These are phyloP conservation scores for Marchantia paleacea DNA, from an alignment of 225 moss, liverwort and hornwort species.

Conservation along the genomic window DNA sequence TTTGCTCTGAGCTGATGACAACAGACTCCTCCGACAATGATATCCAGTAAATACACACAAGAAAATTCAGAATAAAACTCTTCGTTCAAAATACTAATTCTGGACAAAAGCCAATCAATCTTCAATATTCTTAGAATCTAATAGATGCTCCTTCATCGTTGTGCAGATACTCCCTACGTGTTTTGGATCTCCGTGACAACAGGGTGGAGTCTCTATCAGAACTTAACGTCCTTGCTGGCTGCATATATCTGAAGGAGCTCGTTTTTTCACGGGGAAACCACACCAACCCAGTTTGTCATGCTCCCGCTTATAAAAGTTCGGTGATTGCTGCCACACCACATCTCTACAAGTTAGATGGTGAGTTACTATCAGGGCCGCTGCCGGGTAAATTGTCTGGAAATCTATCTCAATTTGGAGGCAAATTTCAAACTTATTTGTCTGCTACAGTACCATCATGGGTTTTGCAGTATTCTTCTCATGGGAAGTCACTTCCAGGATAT, in stretches of 20 bases:
- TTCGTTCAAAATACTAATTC: no score
- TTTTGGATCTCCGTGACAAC: slow-evolving; percentile 80
- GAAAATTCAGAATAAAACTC: no score
- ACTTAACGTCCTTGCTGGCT: slow-evolving; percentile 60
- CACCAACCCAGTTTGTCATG: slow-evolving; percentile 61
- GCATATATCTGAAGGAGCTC: slow-evolving; percentile 52
- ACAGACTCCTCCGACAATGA: background rate
- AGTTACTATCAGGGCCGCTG: slow-evolving; percentile 12
- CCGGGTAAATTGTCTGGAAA: background rate
- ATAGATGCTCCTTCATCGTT: background rate
- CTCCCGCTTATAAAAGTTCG: slow-evolving; percentile 54
- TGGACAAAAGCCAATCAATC: no score
- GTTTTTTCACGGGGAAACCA: slow-evolving; percentile 57
- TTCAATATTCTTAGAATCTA: no score
- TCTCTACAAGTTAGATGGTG: slow-evolving; percentile 60
- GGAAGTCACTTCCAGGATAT: slow-evolving; percentile 14
- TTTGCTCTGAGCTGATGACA: background rate
- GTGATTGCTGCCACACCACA: slow-evolving; percentile 47
- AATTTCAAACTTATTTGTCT: background rate
- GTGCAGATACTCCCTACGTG: slow-evolving; percentile 65
- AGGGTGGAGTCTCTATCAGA: slow-evolving; percentile 57
- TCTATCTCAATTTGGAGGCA: slow-evolving; percentile 2
- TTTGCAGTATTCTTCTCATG: slow-evolving; percentile 8
- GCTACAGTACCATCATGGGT: slow-evolving; percentile 17
- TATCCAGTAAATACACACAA: background rate